Conservation (phyloP, 768 basidiomycete genomes). For the Lactifluus subvellereus region DNA sequence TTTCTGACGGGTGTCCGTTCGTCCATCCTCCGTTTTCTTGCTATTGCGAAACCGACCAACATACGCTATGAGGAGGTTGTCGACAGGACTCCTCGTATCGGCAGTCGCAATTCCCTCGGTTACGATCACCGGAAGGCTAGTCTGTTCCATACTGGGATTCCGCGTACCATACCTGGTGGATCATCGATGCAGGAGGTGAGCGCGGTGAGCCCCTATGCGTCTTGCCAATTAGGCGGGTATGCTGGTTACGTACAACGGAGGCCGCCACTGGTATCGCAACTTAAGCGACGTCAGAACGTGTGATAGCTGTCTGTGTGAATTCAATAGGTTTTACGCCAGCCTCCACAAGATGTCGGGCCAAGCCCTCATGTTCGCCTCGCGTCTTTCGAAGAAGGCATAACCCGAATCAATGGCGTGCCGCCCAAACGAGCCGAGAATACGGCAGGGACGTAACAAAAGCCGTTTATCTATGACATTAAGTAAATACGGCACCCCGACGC, state of each 20-base stretch:
- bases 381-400: not conserved
- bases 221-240: not conserved
- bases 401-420: not conserved
- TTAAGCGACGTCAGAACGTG: not conserved
- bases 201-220: too few relatives aligned
- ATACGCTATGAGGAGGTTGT: not conserved
- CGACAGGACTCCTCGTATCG: not conserved
- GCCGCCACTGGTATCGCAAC: not conserved
- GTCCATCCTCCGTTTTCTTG: not conserved
- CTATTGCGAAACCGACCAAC: not conserved
- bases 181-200: not conserved
- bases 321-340: not conserved
- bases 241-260: not conserved
- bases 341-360: not conserved
- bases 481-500: not conserved
- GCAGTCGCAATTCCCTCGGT: not conserved
- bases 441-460: not conserved
- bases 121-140: not conserved
- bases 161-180: not conserved
- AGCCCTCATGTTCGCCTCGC: not conserved
- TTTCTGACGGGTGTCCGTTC: too few relatives aligned
- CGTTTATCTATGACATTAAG: too few relatives aligned
- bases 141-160: not conserved
- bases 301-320: not conserved
- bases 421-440: not conserved